Base-by-base conservation (phyloP, 441 rosid species). In the Iberis amara region DNA sequence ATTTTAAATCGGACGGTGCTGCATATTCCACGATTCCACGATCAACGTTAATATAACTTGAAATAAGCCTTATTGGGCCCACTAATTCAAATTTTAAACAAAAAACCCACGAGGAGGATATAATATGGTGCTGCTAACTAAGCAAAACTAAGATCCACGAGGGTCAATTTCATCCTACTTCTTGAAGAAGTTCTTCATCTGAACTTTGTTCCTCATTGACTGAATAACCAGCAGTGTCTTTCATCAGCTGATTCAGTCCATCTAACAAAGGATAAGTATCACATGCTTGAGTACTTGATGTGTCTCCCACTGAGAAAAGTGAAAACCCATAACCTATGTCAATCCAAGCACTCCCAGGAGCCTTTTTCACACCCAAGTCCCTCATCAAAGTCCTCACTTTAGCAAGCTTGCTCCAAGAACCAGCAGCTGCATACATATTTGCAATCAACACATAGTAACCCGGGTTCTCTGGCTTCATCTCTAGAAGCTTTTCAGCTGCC, bases 311-410 rank as follows among this genome's bases (percentile, higher is more conserved):
- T 9, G 75, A 61, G 63, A 85, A 85, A 13, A 77, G 70, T 4
- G 53, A 33, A 70, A 71, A 76, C 50, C 76, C 85, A 62, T 66
- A 50, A 15, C 86, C 89, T 21, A 52, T 69, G 49, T 77, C 78
- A 39, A 83, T 64, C 89, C 82, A 79, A 46, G 95, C 69, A 67
- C 87, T 68, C 18, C 87, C 89, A 21, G 89, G 95, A 69, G 55
- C 73, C 66, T 88, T 88, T 44, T 64, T 75, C 60, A 88, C 75
- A 49, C 86, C 86, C 39, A 70, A 59, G 48, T 89, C 77, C 71
- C 85, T 74, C 88, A 77, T 83, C 33, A 43, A 37, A 36, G 79
- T 73, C 78, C 92, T 81, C 49, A 83, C 84, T 58, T 75, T 58
- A 1, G 73, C 75, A 12, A 81, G 75, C 69, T 89, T 76, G 68